Percentiles rank a stretch among this genome's conserved stretches.
Evolutionary conservation across 495 filamentous ascomycete species (phyloP).

Genomic region (Opeltia flavorubescens): DNA sequence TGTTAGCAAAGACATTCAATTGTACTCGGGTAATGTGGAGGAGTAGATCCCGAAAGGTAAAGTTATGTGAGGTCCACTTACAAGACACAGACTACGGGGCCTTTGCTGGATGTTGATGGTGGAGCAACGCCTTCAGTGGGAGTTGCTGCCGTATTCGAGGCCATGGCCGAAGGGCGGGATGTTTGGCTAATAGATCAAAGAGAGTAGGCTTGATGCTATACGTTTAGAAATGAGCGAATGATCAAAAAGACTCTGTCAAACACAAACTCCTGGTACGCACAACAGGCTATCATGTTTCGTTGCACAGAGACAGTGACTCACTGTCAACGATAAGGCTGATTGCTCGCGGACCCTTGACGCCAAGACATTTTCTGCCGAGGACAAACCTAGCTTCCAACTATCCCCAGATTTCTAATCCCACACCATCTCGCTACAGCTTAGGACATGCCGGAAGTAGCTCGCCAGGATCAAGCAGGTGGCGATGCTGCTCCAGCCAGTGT

Average conservation of each 20-base stretch:
- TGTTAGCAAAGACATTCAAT: constrained; percentile 7
- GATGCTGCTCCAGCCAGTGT: background rate
- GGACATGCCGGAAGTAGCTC: constrained; percentile 1
- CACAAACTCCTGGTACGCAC: too few relatives aligned
- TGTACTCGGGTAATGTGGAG: background rate
- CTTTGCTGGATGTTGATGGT: background rate
- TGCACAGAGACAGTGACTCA: too few relatives aligned
- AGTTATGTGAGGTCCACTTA: constrained; percentile 28
- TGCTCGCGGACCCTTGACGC: background rate
- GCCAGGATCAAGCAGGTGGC: background rate
- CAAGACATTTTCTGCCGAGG: background rate
- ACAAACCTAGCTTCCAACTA: background rate
- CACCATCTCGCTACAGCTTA: too few relatives aligned
- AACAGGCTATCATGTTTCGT: too few relatives aligned
- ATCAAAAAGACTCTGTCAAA: too few relatives aligned
- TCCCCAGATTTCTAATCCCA: too few relatives aligned
- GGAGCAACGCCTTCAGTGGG: background rate
- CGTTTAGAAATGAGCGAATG: background rate
- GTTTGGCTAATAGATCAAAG: too few relatives aligned
- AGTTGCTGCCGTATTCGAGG: background rate
- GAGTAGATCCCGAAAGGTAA: background rate
- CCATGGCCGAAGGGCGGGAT: too few relatives aligned
- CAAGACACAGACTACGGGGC: constrained; percentile 66
- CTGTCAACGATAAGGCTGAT: too few relatives aligned
- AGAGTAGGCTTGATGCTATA: background rate